A percentile compares a stretch with the other conserved stretches of the same genome.
Conservation (phyloP, 352 stramenopile genomes). For the Phytophthora quininea region DNA sequence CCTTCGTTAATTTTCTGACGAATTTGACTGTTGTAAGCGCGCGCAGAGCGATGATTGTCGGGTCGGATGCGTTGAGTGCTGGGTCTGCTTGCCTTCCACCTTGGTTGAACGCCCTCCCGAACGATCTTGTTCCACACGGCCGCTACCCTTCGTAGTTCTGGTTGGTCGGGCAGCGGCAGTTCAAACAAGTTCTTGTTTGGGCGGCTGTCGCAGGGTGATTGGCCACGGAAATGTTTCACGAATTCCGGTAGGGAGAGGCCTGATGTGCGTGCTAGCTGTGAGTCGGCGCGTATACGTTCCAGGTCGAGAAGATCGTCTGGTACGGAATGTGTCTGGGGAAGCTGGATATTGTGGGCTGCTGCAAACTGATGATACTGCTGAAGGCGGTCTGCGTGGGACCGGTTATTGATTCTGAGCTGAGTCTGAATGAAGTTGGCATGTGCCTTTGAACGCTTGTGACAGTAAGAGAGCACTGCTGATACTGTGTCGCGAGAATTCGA, state of each 20-base stretch:
- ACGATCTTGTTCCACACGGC: constrained; percentile 9
- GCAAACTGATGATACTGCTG: background rate
- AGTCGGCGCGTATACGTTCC: background rate
- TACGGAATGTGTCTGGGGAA: background rate
- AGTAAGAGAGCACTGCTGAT: too few species aligned
- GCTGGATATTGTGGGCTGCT: too few species aligned
- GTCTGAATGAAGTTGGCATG: too few species aligned
- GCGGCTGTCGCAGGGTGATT: background rate
- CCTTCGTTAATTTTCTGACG: background rate
- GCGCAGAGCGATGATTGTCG: background rate
- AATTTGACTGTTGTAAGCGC: background rate
- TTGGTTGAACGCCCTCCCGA: background rate
- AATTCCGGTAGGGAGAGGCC: background rate
- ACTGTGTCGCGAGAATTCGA: too few species aligned
- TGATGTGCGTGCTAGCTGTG: background rate
- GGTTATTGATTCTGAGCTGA: too few species aligned
- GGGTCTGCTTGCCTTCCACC: background rate
- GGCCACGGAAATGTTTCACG: constrained; percentile 2
- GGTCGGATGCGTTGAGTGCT: background rate
- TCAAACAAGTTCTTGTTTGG: constrained; percentile 22
- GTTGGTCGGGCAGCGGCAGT: background rate
- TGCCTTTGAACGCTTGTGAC: too few species aligned
- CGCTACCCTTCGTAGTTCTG: background rate
- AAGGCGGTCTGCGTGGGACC: too few species aligned
- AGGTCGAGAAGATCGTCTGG: background rate